Conservation (phyloP, 768 basidiomycete species). For the Amanita pallidorosea region DNA sequence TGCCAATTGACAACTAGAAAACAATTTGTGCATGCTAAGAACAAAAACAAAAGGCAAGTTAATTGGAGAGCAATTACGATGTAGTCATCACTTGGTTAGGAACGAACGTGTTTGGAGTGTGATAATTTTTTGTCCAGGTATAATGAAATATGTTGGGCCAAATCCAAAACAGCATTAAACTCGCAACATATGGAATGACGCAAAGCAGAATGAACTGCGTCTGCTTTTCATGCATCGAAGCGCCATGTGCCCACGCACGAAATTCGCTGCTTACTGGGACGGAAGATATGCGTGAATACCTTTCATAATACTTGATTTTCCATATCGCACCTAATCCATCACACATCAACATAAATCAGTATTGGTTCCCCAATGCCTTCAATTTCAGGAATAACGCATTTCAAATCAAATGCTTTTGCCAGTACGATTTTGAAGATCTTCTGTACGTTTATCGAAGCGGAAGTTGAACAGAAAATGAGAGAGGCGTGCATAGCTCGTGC, state of each 20-base stretch:
- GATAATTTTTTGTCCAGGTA: slow-evolving; percentile 2
- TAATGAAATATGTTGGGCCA: not conserved
- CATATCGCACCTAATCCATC: slow-evolving; percentile 10
- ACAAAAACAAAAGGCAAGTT: not conserved
- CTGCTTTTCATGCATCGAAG: not conserved
- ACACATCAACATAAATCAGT: slow-evolving; percentile 86
- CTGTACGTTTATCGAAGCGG: slow-evolving; percentile 98
- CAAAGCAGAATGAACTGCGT: not conserved
- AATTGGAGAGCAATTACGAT: slow-evolving; percentile 6
- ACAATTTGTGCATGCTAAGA: not conserved
- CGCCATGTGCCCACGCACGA: too few species aligned
- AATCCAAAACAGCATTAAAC: not conserved
- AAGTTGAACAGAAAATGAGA: slow-evolving; percentile 98
- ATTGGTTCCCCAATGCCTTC: slow-evolving; percentile 95
- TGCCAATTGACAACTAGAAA: not conserved
- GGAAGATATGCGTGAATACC: not conserved
- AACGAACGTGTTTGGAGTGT: not conserved
- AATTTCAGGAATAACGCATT: slow-evolving; percentile 97
- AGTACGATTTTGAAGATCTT: slow-evolving; percentile 99
- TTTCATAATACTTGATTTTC: not conserved
- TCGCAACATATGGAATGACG: not conserved
- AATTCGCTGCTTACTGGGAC: not conserved
- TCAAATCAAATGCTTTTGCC: slow-evolving; percentile 95
- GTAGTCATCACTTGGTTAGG: not conserved
- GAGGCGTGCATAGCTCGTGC: slow-evolving; percentile 99